phyloP scores from a whole-genome alignment of 2,329 filamentous ascomycete species.

The Aspergillus bombycis region DNA sequence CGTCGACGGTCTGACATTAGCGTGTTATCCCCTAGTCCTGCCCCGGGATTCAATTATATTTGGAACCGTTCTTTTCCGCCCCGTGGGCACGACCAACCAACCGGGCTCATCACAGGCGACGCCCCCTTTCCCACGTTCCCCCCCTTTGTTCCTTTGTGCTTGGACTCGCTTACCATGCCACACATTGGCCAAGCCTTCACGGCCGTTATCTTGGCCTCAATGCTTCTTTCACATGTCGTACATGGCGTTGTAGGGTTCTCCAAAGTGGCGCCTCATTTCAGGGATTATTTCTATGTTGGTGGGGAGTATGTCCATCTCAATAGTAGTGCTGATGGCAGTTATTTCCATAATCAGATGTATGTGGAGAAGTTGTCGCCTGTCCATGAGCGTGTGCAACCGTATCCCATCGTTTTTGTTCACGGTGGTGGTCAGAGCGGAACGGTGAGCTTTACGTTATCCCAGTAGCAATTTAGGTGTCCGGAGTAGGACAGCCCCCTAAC shows the following conservation, averaged over 20 bases:
- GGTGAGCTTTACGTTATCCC: conserved; percentile 17
- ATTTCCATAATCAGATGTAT: conserved; percentile 33
- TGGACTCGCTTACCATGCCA: background rate
- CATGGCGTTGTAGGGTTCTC: background rate
- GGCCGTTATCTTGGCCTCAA: background rate
- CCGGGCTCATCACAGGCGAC: background rate
- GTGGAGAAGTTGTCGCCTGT: conserved; percentile 37
- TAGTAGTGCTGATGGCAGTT: background rate
- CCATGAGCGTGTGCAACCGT: conserved; percentile 19
- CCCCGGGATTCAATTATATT: background rate
- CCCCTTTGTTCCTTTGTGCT: background rate
- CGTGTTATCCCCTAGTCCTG: conserved; percentile 5
- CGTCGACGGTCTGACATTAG: background rate
- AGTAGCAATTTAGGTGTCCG: no score
- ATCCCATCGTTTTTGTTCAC: conserved; percentile 38
- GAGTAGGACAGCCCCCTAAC: background rate
- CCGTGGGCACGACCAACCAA: background rate
- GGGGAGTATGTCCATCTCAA: background rate
- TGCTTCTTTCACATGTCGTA: background rate
- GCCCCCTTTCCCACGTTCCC: background rate
- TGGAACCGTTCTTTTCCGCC: background rate
- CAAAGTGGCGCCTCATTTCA: background rate
- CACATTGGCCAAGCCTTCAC: background rate
- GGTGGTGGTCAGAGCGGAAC: conserved; percentile 35
- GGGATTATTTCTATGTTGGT: background rate